Evolutionary conservation across 2,329 filamentous ascomycete genomes (phyloP).

Genomic region (Paracoccidioides lutzii): DNA sequence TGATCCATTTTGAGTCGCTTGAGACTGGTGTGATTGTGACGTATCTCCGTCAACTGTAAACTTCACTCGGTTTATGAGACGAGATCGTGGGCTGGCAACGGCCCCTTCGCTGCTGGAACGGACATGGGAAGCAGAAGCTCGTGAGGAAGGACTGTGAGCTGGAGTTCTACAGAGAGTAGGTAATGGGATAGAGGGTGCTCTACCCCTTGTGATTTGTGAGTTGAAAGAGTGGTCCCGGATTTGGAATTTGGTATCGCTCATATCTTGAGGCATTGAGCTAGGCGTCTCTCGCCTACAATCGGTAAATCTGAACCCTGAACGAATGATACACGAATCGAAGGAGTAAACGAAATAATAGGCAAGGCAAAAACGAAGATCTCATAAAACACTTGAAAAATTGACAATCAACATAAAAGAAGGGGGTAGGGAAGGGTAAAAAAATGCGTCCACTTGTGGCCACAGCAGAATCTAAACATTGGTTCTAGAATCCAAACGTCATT

Average conservation of each 20-base stretch:
- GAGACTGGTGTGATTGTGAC: slow-evolving; percentile 1
- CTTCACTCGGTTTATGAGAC: slow-evolving; percentile 1
- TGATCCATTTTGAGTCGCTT: background rate
- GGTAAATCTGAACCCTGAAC: no score
- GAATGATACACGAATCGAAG: no score
- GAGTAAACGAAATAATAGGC: no score
- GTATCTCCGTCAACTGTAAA: slow-evolving; percentile 4
- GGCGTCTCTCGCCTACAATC: background rate
- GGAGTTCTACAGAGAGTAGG: background rate
- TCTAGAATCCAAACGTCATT: no score
- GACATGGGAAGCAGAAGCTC: background rate
- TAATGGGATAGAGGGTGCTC: background rate
- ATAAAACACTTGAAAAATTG: no score
- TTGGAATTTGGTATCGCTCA: background rate
- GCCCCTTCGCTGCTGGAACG: slow-evolving; percentile 20
- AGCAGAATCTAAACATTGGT: no score
- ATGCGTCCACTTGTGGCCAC: no score
- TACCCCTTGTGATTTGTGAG: background rate
- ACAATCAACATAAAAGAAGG: no score
- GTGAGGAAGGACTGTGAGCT: background rate
- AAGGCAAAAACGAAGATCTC: no score
- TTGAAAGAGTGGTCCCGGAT: background rate
- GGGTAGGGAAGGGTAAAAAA: no score
- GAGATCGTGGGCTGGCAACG: background rate
- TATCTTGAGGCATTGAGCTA: background rate